Evolutionary conservation across 441 rosid species (phyloP), one percentile per base, ranked within the genome.

Genomic region (Adansonia madagascariensis): DNA sequence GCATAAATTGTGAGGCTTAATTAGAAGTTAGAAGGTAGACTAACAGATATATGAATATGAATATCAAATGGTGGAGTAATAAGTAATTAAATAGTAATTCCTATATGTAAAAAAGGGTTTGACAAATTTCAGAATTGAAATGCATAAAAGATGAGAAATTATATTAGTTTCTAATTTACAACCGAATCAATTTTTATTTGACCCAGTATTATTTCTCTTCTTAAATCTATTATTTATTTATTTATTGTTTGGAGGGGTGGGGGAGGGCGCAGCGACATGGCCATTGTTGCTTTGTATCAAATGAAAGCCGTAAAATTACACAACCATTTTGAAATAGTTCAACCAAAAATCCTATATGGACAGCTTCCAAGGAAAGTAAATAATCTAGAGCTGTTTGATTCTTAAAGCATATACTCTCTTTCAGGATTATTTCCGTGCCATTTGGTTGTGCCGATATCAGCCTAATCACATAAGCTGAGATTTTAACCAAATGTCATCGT

Each of bases 381-480:
- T 55, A 71, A 55, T 71, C 63, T 35, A 53, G 55, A 71, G 49
- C 49, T 71, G 27, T 17, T 52, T n/a, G 64, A 72, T 72, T 41
- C 31, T 56, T 18, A 20, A 57, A 12, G 20, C 14, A 41, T 22
- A 2, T 47, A 18, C 18, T 2, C 43, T 47, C 22, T 44, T 67
- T 46, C 53, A 11, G 35, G 60, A 75, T 31, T 35, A 4, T 75
- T 75, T 47, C 9, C 67, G 15, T 59, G 65, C 35, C 76, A 59
- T 59, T 56, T 43, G 67, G 55, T 15, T 55, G 11, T 67, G 81
- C 81, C 81, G 78, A 56, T 70, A 24, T 52, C 35, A 46, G 74
- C 73, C 81, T 74, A 67, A 56, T 47, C 60, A 41, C 20, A 17
- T 44, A 46, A 43, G 69, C 61, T 43, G 44, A 18, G 4, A n/a